These are phyloP conservation scores for Pugionium dolabratum DNA, from an alignment of 345 rosid species.

Conservation along the genomic window DNA sequence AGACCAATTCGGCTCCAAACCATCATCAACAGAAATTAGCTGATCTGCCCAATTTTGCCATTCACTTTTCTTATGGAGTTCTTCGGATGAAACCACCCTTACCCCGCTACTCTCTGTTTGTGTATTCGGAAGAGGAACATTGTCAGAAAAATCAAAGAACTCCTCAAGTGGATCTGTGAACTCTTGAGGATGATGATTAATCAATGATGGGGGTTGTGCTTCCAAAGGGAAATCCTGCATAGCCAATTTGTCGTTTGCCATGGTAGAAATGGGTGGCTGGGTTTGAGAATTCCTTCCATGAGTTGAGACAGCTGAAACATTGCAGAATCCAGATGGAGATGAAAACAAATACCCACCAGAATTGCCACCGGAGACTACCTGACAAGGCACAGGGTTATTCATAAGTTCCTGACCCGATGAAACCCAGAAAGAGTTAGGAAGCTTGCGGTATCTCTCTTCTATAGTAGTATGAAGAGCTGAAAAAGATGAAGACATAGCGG, in stretches of 20 bases:
- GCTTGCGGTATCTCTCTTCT: constrained; percentile 45
- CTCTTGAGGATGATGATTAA: constrained; percentile 48
- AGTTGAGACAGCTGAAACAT: constrained; percentile 35
- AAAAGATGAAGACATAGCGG: constrained; percentile 52
- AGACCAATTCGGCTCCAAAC: constrained; percentile 67
- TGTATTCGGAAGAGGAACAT: constrained; percentile 43
- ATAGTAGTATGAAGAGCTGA: constrained; percentile 44
- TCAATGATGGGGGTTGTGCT: constrained; percentile 40
- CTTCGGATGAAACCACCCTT: constrained; percentile 44
- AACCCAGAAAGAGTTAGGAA: constrained; percentile 47
- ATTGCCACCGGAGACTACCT: constrained; percentile 40
- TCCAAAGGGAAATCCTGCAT: constrained; percentile 43
- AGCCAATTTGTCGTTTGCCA: constrained; percentile 20
- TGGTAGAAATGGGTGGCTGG: constrained; percentile 25
- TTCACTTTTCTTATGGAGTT: constrained; percentile 46
- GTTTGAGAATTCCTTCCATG: constrained; percentile 32
- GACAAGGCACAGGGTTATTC: constrained; percentile 45
- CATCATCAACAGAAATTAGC: constrained; percentile 62
- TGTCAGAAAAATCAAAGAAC: constrained; percentile 54
- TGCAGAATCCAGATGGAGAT: constrained; percentile 37
- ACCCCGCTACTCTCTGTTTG: constrained; percentile 44
- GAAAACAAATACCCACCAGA: constrained; percentile 34
- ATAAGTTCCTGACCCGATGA: constrained; percentile 50
- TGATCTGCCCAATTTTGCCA: constrained; percentile 76
- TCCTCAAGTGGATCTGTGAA: constrained; percentile 54